Evolutionary conservation across 169 alveolate genomes (phyloP).

Genomic region (Cyclospora cayetanensis): DNA sequence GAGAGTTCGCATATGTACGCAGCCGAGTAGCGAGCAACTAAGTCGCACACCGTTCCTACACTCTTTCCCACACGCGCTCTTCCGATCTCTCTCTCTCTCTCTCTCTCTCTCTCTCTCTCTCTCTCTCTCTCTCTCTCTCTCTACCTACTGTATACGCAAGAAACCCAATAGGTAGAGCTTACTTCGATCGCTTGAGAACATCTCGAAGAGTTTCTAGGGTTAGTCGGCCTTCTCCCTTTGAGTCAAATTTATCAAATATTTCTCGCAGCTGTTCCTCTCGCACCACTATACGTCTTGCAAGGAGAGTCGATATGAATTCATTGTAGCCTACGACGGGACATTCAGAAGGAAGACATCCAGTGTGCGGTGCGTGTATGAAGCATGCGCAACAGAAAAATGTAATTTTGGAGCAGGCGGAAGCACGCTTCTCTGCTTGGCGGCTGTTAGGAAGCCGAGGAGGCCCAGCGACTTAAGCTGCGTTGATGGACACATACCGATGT

Average conservation of each 20-base stretch:
- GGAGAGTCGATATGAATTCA: slow-evolving; percentile 24
- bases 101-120: too few species aligned
- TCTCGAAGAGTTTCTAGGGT: slow-evolving; percentile 7
- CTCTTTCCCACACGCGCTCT: too few species aligned
- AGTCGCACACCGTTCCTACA: too few species aligned
- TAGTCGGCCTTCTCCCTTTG: slow-evolving; percentile 13
- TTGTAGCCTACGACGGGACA: slow-evolving; percentile 21
- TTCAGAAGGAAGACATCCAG: not conserved
- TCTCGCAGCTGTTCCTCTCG: slow-evolving; percentile 57
- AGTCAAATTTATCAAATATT: slow-evolving; percentile 41
- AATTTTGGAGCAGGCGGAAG: not conserved
- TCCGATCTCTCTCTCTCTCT: too few species aligned
- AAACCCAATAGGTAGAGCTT: not conserved
- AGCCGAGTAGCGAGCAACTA: too few species aligned
- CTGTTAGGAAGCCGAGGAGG: not conserved
- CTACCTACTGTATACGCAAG: not conserved
- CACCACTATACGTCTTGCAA: not conserved
- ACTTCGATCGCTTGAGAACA: slow-evolving; percentile 29
- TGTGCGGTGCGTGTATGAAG: not conserved
- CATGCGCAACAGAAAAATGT: not conserved
- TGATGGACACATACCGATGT: not conserved
- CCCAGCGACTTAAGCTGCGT: not conserved
- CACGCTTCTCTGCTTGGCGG: not conserved
- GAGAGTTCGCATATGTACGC: too few species aligned
- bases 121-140: not conserved